These are phyloP conservation scores for Gracilariopsis chorda DNA, from an alignment of 23 red algal species.

Conservation along the genomic window DNA sequence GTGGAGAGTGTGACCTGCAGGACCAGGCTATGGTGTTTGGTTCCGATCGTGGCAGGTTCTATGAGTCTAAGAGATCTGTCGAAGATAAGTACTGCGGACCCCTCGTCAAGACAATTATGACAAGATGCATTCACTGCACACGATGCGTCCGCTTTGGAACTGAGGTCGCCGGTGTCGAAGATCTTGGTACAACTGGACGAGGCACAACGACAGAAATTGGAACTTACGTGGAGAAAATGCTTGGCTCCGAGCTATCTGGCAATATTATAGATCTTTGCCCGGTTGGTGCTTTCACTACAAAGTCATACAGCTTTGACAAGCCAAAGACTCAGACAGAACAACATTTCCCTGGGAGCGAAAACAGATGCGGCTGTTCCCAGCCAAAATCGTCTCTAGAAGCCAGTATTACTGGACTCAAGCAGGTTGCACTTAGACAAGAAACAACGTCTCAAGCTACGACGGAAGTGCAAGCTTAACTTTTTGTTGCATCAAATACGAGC, in stretches of 20 bases:
- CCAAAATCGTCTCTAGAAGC: not conserved
- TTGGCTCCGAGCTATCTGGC: constrained; percentile 88
- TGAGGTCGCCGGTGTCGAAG: constrained; percentile 98
- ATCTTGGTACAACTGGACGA: constrained; percentile 95
- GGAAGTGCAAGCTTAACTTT: not conserved
- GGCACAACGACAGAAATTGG: constrained; percentile 96
- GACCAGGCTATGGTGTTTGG: constrained; percentile 99
- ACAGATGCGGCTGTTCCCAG: not conserved
- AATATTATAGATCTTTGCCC: constrained; percentile 99
- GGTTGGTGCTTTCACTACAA: constrained; percentile 93
- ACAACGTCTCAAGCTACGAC: not conserved
- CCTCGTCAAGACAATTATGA: constrained; percentile 99
- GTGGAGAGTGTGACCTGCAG: constrained; percentile 98
- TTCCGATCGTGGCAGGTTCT: constrained; percentile 96
- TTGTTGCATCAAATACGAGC: not conserved
- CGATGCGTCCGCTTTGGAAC: constrained; percentile 97
- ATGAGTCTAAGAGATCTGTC: constrained; percentile 96
- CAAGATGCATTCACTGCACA: constrained; percentile 99
- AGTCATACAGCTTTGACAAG: constrained; percentile 61
- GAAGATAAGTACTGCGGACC: constrained; percentile 99
- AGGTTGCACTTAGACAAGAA: not conserved
- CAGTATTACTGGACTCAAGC: not conserved
- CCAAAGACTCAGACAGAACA: not conserved
- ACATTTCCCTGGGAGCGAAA: not conserved
- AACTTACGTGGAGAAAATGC: constrained; percentile 97